Evolutionary conservation across 2,329 filamentous ascomycete genomes (phyloP).

Genomic region (Claviceps purpurea): DNA sequence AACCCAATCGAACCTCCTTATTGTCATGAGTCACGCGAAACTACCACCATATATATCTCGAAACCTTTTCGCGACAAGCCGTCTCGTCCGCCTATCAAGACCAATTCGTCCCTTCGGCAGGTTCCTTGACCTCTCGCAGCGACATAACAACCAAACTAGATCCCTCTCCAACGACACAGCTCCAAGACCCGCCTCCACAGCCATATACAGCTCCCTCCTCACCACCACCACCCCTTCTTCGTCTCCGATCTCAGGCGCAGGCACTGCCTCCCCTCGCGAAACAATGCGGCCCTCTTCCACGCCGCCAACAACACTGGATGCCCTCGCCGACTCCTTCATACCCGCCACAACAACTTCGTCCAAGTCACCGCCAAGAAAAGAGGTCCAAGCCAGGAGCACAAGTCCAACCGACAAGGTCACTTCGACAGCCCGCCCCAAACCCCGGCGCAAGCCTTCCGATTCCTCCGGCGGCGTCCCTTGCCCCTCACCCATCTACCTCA

Average conservation of each 20-base stretch:
- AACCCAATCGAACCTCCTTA: neutral
- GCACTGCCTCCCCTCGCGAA: neutral
- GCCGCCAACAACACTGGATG: neutral
- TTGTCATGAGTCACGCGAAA: neutral
- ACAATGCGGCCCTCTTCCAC: neutral
- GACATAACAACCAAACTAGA: neutral
- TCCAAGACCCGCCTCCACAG: neutral
- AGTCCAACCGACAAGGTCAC: neutral
- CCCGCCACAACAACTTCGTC: neutral
- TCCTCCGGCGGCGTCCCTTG: slow-evolving; percentile 46
- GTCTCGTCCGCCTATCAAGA: neutral
- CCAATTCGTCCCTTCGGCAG: neutral
- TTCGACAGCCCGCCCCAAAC: too few species aligned
- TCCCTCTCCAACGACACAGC: neutral
- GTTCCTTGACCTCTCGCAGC: neutral
- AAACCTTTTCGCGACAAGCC: neutral
- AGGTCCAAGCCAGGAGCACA: neutral
- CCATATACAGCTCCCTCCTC: neutral
- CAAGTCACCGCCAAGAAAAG: neutral
- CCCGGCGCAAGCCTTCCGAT: slow-evolving; percentile 15
- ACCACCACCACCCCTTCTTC: neutral
- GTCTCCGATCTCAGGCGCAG: neutral
- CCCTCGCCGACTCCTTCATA: neutral
- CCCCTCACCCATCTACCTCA: slow-evolving; percentile 48
- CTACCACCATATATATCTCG: neutral